Evolutionary conservation across 169 alveolate species (phyloP).

Genomic region (Hammondia hammondi): DNA sequence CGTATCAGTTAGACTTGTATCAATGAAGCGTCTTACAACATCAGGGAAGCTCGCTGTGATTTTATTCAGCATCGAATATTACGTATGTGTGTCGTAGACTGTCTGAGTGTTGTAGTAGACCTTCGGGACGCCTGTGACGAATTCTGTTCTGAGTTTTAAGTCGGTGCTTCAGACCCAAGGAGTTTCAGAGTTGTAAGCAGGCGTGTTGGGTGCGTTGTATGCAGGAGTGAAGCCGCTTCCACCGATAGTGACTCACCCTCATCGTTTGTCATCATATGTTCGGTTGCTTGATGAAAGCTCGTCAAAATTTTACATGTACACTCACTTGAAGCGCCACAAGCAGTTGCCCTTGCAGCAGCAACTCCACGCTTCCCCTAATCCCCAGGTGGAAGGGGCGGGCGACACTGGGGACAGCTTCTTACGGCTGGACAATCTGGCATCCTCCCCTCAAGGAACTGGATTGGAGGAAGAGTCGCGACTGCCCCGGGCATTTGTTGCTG

Average conservation of each 20-base stretch:
- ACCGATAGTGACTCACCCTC: conserved; percentile 57
- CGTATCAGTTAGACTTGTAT: too few species aligned
- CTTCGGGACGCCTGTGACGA: too few species aligned
- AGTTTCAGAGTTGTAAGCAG: too few species aligned
- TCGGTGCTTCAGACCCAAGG: too few species aligned
- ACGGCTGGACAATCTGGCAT: neutral
- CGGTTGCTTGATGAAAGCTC: conserved; percentile 59
- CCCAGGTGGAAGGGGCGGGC: neutral
- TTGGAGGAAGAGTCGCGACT: neutral
- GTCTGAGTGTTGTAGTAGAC: too few species aligned
- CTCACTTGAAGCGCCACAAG: conserved; percentile 53
- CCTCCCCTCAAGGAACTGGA: neutral
- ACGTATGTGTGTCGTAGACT: too few species aligned
- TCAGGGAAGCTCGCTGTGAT: too few species aligned
- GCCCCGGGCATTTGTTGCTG: conserved; percentile 40
- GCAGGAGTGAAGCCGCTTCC: conserved; percentile 66
- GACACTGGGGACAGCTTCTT: neutral
- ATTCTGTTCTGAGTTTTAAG: too few species aligned
- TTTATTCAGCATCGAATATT: too few species aligned
- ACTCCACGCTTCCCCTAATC: conserved; percentile 24
- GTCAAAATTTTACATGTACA: conserved; percentile 43
- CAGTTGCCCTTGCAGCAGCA: conserved; percentile 53
- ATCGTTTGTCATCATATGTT: conserved; percentile 56
- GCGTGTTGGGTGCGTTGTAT: neutral
- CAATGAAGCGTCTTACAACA: too few species aligned